These are phyloP conservation scores for Coix lacrymajobi DNA, from an alignment of 176 grass and related monocot genomes.

Conservation along the genomic window DNA sequence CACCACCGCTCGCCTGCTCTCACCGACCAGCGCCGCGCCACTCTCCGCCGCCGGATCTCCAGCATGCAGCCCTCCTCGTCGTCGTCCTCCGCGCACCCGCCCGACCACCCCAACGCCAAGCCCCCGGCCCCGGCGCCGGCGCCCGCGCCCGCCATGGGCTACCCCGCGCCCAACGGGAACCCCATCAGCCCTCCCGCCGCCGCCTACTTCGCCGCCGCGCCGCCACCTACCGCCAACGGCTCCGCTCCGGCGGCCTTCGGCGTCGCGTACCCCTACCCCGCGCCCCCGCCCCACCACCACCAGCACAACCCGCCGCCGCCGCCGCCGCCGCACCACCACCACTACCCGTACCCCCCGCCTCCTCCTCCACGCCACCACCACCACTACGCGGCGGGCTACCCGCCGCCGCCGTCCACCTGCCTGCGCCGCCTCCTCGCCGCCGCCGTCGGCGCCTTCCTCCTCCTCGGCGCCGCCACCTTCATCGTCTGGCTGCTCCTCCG, in stretches of 20 bases:
- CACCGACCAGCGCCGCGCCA: not conserved
- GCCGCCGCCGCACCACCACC: not conserved
- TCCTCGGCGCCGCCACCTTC: constrained; percentile 62
- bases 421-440: constrained; percentile 65
- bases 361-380: constrained; percentile 9
- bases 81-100: constrained; percentile 14
- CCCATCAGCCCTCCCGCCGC: not conserved
- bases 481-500: constrained; percentile 92
- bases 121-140: constrained; percentile 24
- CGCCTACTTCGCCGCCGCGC: constrained; percentile 31
- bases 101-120: constrained; percentile 26
- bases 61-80: constrained; percentile 22
- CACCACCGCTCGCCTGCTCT: not conserved
- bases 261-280: constrained; percentile 51
- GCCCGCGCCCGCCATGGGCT: constrained; percentile 52
- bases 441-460: constrained; percentile 47
- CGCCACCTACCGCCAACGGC: not conserved
- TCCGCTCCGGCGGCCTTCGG: constrained; percentile 19
- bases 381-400: not conserved
- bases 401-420: constrained; percentile 43
- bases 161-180: constrained; percentile 44
- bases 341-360: not conserved
- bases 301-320: no score
- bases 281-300: not conserved
- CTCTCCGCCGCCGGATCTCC: not conserved